Percentiles rank a stretch among this genome's conserved stretches.
Evolutionary conservation across 2,329 filamentous ascomycete species (phyloP).

Genomic region (Verticillium klebahnii): DNA sequence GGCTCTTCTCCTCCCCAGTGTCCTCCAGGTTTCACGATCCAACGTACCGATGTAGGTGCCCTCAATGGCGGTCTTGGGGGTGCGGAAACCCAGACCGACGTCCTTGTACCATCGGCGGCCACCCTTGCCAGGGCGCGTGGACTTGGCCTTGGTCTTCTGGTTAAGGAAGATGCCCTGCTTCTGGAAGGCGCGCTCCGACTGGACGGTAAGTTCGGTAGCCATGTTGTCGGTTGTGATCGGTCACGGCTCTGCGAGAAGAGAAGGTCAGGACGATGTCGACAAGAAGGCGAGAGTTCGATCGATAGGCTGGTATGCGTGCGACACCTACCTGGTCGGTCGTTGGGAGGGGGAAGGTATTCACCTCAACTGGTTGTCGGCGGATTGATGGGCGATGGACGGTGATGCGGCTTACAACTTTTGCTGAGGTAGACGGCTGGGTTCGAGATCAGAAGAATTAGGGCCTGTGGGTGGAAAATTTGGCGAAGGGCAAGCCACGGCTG

Average conservation of each 20-base stretch:
- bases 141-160: constrained; percentile 86
- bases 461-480: constrained; percentile 9
- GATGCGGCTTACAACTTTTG: neutral
- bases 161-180: constrained; percentile 99
- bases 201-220: constrained; percentile 98
- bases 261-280: neutral
- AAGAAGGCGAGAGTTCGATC: neutral
- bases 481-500: constrained; percentile 4
- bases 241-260: constrained; percentile 10
- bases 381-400: neutral
- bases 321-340: constrained; percentile 5
- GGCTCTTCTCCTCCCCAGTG: neutral
- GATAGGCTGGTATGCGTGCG: neutral
- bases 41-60: constrained; percentile 97
- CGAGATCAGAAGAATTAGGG: constrained; percentile 1
- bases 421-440: neutral
- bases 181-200: constrained; percentile 99
- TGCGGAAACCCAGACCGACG: constrained; percentile 98
- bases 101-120: constrained; percentile 98
- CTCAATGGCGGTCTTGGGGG: constrained; percentile 97
- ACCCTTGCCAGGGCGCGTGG: constrained; percentile 82
- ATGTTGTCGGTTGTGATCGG: constrained; percentile 47
- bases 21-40: constrained; percentile 11
- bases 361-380: constrained; percentile 1
- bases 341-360: neutral